Evolutionary conservation across 768 basidiomycete species (phyloP).

Genomic region (Rhodocollybia butyracea): DNA sequence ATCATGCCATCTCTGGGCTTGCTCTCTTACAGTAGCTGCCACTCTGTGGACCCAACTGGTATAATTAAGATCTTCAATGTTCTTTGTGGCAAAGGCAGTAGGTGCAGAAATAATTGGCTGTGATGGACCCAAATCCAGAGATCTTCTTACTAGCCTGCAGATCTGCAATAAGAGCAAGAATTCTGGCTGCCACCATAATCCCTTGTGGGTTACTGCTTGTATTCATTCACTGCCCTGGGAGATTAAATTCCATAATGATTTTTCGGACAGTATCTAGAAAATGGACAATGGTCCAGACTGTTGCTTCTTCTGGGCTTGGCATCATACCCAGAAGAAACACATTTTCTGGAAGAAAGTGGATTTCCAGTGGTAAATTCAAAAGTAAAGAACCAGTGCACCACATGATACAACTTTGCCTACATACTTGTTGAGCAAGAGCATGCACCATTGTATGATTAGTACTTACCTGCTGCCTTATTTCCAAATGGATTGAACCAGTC

Average conservation of each 20-base stretch:
- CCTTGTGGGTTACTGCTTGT: constrained; percentile 15
- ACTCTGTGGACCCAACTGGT: constrained; percentile 15
- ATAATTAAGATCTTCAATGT: constrained; percentile 19
- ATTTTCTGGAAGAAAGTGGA: constrained; percentile 28
- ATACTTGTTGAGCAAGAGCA: neutral
- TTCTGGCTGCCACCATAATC: constrained; percentile 9
- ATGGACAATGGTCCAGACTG: constrained; percentile 15
- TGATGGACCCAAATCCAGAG: constrained; percentile 16
- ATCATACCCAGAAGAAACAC: constrained; percentile 28
- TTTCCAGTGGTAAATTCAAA: constrained; percentile 28
- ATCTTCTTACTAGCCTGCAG: constrained; percentile 19
- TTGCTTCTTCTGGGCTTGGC: constrained; percentile 27
- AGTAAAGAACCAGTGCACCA: constrained; percentile 27
- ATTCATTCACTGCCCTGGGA: constrained; percentile 10
- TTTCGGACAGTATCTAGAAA: constrained; percentile 15
- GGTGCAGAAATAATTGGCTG: constrained; percentile 18
- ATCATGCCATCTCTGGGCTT: constrained; percentile 16
- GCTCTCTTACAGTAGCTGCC: constrained; percentile 12
- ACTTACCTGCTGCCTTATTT: constrained; percentile 28
- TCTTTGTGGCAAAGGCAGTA: constrained; percentile 16
- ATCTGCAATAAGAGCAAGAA: constrained; percentile 23
- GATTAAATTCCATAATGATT: constrained; percentile 11
- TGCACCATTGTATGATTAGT: neutral
- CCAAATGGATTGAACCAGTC: constrained; percentile 7
- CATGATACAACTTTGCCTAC: constrained; percentile 19